Evolutionary conservation across 1,284 basidiomycete genomes (phyloP), one percentile per base, ranked within the genome.

Genomic region (Cryptococcus sp.): DNA sequence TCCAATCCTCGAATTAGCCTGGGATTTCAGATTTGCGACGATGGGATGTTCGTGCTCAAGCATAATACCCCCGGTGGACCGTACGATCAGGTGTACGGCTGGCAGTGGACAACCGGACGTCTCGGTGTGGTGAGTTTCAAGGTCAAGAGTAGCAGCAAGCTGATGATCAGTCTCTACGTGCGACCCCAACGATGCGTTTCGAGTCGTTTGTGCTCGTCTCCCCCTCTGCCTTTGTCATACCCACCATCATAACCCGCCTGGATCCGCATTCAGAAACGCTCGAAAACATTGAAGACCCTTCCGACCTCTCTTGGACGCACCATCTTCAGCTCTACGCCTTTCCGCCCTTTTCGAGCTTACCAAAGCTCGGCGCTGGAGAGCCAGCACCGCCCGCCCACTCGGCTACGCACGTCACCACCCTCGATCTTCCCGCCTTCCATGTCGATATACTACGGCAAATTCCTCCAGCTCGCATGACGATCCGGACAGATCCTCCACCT

Each of bases 1-100:
- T 21, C n/a, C 5, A 38, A 21, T n/a, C 45, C 48, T 14, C 34
- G 37, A 16, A 47, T 61, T 21, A 43, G 47, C 21, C 57, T 69
- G 10, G 63, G 62, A 7, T 69, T 69, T 52, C 68, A 74, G 56
- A 69, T 74, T 25, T 68, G 68, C 51, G 72, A 74, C 49, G 69
- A 74, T 43, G 60, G 62, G 11, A 35, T 74, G n/a, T 71, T 59
- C 41, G 53, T 74, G 4, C 44, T 72, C 43, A 51, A 56, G 25
- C 60, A 66, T 24, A 58, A 60, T 24, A 50, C 40, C 38, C 45
- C 23, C 19, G 41, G 52, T 0, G 43, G 49, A 32, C 41, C 45
- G 31, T 45, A 40, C 26, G 63, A 68, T 49, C 47, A 54, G 46
- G 34, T 72, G 1, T 50, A 48, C 25, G 71, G 66, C 7, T 74